A percentile compares a stretch with the other conserved stretches of the same genome.
Evolutionary conservation across 2,329 filamentous ascomycete genomes (phyloP).

Genomic region (Endoconidiophora laricicola): DNA sequence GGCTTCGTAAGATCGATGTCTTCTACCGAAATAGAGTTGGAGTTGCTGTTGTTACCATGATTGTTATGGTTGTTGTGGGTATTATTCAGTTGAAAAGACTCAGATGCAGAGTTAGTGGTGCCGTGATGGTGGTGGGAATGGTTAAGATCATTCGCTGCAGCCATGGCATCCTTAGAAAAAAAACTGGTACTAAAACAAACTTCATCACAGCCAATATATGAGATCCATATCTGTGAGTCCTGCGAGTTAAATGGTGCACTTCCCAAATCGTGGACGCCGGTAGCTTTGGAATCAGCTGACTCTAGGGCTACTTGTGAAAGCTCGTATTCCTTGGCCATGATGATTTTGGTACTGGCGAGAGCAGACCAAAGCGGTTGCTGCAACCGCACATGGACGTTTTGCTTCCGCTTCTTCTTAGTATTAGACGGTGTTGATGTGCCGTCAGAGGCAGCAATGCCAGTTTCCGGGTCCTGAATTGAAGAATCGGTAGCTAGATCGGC

Average conservation of each 20-base stretch:
- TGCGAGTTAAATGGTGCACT: conserved; percentile 57
- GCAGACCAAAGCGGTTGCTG: conserved; percentile 90
- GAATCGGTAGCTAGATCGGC: conserved; percentile 5
- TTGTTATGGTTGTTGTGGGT: conserved; percentile 13
- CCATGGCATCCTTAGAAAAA: conserved; percentile 32
- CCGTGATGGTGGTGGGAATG: conserved; percentile 19
- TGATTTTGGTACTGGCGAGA: conserved; percentile 88
- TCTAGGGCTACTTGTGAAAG: conserved; percentile 62
- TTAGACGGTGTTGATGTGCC: conserved; percentile 16
- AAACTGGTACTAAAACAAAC: conserved; percentile 59
- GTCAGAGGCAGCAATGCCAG: conserved; percentile 22
- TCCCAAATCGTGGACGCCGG: conserved; percentile 60
- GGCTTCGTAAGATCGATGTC: conserved; percentile 54
- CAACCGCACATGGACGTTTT: conserved; percentile 77
- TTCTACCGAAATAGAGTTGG: conserved; percentile 18
- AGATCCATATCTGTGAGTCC: conserved; percentile 63
- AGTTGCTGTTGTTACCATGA: neutral
- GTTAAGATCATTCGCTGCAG: neutral
- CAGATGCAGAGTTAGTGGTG: neutral
- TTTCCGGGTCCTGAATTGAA: conserved; percentile 13
- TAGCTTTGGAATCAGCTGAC: conserved; percentile 56
- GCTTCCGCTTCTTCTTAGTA: conserved; percentile 70
- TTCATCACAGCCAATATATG: conserved; percentile 61
- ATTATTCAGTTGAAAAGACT: conserved; percentile 13
- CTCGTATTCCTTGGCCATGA: conserved; percentile 81